Percentiles rank a stretch among this genome's conserved stretches.
Evolutionary conservation across 192 early-diverging fungal species (phyloP).

Genomic region (Backusella australiensis): DNA sequence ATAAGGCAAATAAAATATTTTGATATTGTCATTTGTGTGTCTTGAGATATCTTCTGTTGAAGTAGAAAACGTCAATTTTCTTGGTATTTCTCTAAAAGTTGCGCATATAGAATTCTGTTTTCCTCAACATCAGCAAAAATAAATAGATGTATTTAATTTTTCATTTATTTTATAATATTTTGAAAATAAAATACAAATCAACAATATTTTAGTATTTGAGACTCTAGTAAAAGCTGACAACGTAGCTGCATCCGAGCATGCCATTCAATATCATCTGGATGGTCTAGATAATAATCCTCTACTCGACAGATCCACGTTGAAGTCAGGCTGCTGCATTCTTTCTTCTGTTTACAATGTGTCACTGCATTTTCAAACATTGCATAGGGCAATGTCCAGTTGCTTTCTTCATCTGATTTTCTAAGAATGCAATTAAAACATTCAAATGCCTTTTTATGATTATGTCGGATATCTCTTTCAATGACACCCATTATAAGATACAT

Average conservation of each 20-base stretch:
- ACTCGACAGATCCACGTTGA: constrained; percentile 1
- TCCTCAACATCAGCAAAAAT: too few species aligned
- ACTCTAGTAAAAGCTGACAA: constrained; percentile 6
- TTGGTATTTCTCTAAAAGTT: too few species aligned
- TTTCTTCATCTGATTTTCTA: background rate
- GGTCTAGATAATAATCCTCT: background rate
- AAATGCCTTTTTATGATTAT: background rate
- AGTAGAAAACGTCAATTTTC: too few species aligned
- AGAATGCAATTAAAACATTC: background rate
- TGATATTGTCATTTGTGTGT: too few species aligned
- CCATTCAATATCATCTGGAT: constrained; percentile 9
- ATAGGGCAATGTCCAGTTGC: background rate
- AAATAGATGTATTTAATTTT: too few species aligned
- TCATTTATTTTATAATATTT: too few species aligned
- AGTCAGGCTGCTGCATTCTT: background rate
- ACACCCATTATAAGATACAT: background rate
- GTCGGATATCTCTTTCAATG: constrained; percentile 2
- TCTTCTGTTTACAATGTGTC: background rate
- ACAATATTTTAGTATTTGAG: background rate
- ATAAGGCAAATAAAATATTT: too few species aligned
- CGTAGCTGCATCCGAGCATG: constrained; percentile 6
- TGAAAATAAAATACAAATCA: background rate
- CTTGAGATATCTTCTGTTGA: too few species aligned
- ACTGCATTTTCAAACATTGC: constrained; percentile 12
- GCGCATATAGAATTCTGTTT: too few species aligned